These are phyloP conservation scores for Monosporascus sp. DNA, from an alignment of 2,329 filamentous ascomycete species.

Conservation along the genomic window DNA sequence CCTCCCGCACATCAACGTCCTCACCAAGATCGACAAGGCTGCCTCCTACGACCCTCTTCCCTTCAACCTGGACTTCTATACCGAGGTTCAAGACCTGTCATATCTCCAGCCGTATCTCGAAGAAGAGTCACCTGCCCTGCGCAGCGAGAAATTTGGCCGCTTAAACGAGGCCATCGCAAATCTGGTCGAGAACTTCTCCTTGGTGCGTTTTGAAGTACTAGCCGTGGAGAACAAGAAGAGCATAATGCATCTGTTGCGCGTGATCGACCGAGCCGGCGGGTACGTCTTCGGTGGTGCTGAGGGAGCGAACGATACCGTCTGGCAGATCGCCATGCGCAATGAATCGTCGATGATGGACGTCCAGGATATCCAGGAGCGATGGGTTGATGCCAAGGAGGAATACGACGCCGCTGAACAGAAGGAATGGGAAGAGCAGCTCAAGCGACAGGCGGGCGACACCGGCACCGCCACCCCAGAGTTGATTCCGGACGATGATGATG, in stretches of 20 bases:
- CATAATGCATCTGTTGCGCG: constrained; percentile 86
- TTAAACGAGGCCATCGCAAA: constrained; percentile 84
- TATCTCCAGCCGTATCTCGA: constrained; percentile 79
- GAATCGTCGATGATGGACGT: constrained; percentile 72
- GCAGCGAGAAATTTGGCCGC: constrained; percentile 71
- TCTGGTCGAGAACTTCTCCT: constrained; percentile 81
- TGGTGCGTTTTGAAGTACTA: constrained; percentile 88
- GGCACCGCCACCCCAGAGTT: constrained; percentile 28
- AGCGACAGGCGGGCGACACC: constrained; percentile 34
- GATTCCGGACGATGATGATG: constrained; percentile 31
- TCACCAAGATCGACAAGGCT: constrained; percentile 97
- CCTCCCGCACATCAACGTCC: constrained; percentile 88
- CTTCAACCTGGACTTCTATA: constrained; percentile 96
- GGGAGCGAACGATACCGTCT: constrained; percentile 92
- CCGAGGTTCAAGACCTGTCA: constrained; percentile 88
- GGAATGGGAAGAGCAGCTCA: constrained; percentile 71
- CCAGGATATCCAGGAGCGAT: constrained; percentile 88
- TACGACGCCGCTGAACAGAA: constrained; percentile 76
- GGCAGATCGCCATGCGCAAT: constrained; percentile 88
- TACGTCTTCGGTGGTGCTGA: constrained; percentile 90
- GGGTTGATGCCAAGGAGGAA: constrained; percentile 85
- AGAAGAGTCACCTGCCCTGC: constrained; percentile 66
- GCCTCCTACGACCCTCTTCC: constrained; percentile 78
- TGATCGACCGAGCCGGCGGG: constrained; percentile 87
- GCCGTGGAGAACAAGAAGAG: constrained; percentile 95